Evolutionary conservation across 2,329 filamentous ascomycete genomes (phyloP), one percentile per base, ranked within the genome.

Genomic region (Aspergillus versicolor): DNA sequence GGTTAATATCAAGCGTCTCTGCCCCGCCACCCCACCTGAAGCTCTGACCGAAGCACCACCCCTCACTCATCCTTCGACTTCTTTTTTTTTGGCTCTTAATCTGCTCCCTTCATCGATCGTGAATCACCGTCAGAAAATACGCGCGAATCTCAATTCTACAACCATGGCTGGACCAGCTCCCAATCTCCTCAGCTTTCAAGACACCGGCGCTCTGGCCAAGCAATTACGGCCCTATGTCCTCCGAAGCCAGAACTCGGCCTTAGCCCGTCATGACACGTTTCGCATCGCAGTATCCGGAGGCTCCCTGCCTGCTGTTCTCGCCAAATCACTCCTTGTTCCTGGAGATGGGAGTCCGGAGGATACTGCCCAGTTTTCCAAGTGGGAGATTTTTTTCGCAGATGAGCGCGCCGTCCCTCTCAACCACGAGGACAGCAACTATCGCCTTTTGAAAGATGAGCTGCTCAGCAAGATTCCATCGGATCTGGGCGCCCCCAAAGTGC

Each of bases 301-400:
- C 66, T 97, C 92, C 15, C 85, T 99, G 45, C 94, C 94, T 56
- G 88, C 91, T 70, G 90, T 88, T 13, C 88, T 99, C 42, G 91
- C 92, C 45, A 86, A 91, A 73, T 92, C 92, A 9, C 85, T 97
- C 11, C 85, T 97, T 24, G 71, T 84, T 19, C 66, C 78, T 70
- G 64, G 77, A 77, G 75, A 79, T 59, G 80, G 77, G 48, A 75
- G 72, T 38, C 63, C 67, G 11, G 78, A 87, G 56, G 90, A 92
- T 70, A 82, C 79, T 4, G 77, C 92, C 65, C 81, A 89, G 67
- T 96, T 95, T 77, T 81, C 83, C 72, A 91, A 90, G 75, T 99
- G 94, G 94, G 90, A 97, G 70, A 91, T 99, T 71, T 99, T 97
- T 83, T 97, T 97, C 76, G 93, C 93, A 71, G 94, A 99, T 73